phyloP scores from a whole-genome alignment of 106 monocot genomes.

The Vanilla planifolia region DNA sequence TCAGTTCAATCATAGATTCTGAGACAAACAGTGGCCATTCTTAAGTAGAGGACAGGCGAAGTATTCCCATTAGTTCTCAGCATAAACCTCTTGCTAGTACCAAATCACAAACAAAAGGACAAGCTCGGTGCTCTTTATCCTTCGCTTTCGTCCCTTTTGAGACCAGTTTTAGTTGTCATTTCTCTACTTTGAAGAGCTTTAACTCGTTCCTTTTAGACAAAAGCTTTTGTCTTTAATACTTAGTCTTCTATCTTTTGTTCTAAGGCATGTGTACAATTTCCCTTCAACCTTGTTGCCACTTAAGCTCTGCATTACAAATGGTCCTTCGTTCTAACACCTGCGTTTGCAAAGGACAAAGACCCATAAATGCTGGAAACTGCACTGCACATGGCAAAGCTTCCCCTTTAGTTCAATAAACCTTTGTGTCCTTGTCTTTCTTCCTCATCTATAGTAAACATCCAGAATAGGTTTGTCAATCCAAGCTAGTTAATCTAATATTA shows the following conservation, averaged over 20 bases:
- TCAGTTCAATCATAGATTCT: conserved; percentile 28
- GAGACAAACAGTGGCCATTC: conserved; percentile 51
- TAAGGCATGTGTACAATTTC: not conserved
- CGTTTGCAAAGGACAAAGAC: conserved; percentile 2
- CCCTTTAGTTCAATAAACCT: not conserved
- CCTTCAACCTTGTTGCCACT: not conserved
- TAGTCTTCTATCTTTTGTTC: conserved; percentile 9
- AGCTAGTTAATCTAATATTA: not conserved
- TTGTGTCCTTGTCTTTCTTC: not conserved
- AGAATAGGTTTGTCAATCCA: not conserved
- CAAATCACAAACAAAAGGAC: conserved; percentile 15
- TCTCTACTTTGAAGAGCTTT: conserved; percentile 28
- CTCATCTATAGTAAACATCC: no score
- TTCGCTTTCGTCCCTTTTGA: conserved; percentile 89
- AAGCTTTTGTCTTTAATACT: conserved; percentile 47
- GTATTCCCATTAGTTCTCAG: conserved; percentile 12
- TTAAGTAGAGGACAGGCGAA: conserved; percentile 35
- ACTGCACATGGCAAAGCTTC: not conserved
- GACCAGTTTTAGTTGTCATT: conserved; percentile 16
- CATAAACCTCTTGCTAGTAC: conserved; percentile 5
- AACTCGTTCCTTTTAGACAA: conserved; percentile 44
- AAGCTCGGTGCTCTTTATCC: conserved; percentile 36
- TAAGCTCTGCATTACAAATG: not conserved
- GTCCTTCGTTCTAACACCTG: not conserved
- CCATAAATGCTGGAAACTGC: not conserved